Evolutionary conservation across 2,329 filamentous ascomycete genomes (phyloP).

Genomic region (Rhinocladiella mackenziei): DNA sequence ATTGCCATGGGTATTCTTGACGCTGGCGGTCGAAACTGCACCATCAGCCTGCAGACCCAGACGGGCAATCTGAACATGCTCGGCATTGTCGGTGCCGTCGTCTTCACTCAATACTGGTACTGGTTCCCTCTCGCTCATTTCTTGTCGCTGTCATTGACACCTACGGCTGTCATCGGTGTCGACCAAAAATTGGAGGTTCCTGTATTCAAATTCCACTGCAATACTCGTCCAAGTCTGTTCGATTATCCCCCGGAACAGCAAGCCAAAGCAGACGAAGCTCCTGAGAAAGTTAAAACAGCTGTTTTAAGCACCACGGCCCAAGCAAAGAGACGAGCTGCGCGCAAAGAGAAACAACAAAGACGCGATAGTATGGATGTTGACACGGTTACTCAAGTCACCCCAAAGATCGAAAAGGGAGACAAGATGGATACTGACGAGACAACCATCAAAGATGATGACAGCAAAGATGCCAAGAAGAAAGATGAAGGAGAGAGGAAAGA

Average conservation of each 20-base stretch:
- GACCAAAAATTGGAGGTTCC: slow-evolving; percentile 92
- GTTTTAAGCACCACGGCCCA: slow-evolving; percentile 95
- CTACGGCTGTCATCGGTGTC: slow-evolving; percentile 89
- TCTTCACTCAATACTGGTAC: slow-evolving; percentile 99
- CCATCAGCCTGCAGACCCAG: slow-evolving; percentile 94
- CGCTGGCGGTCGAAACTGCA: slow-evolving; percentile 95
- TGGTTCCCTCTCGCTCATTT: slow-evolving; percentile 99
- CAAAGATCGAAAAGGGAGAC: slow-evolving; percentile 54
- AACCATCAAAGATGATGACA: slow-evolving; percentile 62
- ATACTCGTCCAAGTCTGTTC: slow-evolving; percentile 89
- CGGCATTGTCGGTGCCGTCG: slow-evolving; percentile 93
- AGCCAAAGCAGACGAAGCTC: slow-evolving; percentile 88
- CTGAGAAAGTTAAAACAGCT: slow-evolving; percentile 89
- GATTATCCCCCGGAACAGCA: slow-evolving; percentile 97
- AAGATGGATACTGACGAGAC: slow-evolving; percentile 73
- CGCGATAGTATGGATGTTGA: slow-evolving; percentile 96
- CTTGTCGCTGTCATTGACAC: slow-evolving; percentile 91
- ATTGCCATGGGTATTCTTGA: slow-evolving; percentile 96
- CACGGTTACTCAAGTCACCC: slow-evolving; percentile 64
- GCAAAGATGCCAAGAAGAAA: slow-evolving; percentile 45
- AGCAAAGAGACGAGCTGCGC: slow-evolving; percentile 88
- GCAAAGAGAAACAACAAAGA: slow-evolving; percentile 85
- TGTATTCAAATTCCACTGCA: slow-evolving; percentile 91
- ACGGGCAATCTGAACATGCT: slow-evolving; percentile 99
- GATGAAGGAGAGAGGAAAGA: slow-evolving; percentile 60